Evolutionary conservation across 805 yeast genomes (phyloP).

Genomic region (Pichia exigua): DNA sequence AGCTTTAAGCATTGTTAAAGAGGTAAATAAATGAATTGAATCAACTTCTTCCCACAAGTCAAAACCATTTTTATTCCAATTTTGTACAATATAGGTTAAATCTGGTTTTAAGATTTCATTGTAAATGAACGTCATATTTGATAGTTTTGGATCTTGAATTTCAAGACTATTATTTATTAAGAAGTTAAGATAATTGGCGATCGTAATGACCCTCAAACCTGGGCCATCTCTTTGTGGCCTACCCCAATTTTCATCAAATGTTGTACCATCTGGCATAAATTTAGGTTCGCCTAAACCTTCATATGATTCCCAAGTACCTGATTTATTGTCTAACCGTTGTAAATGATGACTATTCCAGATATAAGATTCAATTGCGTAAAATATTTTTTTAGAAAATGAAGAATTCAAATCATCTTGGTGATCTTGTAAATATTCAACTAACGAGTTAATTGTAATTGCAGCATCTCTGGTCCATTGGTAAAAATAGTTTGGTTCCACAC

Average conservation of each 20-base stretch:
- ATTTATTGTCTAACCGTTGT: slow-evolving; percentile 61
- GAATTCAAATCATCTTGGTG: slow-evolving; percentile 17
- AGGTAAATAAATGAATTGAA: slow-evolving; percentile 72
- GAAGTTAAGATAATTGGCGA: slow-evolving; percentile 44
- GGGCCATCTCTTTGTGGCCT: slow-evolving; percentile 97
- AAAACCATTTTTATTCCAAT: slow-evolving; percentile 65
- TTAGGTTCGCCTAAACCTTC: slow-evolving; percentile 87
- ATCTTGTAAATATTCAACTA: slow-evolving; percentile 50
- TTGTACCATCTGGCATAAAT: slow-evolving; percentile 55
- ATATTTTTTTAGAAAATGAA: slow-evolving; percentile 12
- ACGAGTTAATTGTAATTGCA: slow-evolving; percentile 66
- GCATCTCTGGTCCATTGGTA: slow-evolving; percentile 90
- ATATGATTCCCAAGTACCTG: slow-evolving; percentile 51
- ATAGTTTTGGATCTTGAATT: slow-evolving; percentile 23
- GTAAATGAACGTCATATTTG: slow-evolving; percentile 34
- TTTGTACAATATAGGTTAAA: slow-evolving; percentile 48
- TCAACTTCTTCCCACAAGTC: slow-evolving; percentile 91
- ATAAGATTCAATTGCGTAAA: slow-evolving; percentile 45
- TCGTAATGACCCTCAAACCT: slow-evolving; percentile 65
- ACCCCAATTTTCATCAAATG: slow-evolving; percentile 74
- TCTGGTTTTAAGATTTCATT: slow-evolving; percentile 56
- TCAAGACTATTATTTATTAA: slow-evolving; percentile 27
- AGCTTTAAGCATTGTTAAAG: slow-evolving; percentile 66
- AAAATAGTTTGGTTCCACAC: slow-evolving; percentile 63
- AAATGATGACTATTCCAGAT: slow-evolving; percentile 48